A percentile compares a stretch with the other conserved stretches of the same genome.
Conservation (phyloP, 352 stramenopile genomes). For the Hyaloperonospora brassicae region DNA sequence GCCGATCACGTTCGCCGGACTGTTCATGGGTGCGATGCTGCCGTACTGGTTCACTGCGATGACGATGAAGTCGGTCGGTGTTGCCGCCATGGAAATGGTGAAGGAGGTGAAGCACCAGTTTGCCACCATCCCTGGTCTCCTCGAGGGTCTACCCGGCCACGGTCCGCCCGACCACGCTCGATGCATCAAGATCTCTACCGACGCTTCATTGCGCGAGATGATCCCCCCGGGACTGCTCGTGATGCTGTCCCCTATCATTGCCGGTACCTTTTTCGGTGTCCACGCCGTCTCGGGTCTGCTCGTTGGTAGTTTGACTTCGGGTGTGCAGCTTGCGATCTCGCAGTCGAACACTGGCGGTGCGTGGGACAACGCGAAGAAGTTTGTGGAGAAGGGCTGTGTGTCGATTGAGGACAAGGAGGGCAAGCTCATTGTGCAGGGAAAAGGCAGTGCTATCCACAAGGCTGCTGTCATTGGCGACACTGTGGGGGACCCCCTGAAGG, state of each 20-base stretch:
- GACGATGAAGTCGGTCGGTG: slow-evolving; percentile 99
- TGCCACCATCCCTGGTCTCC: slow-evolving; percentile 95
- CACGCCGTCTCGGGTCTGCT: slow-evolving; percentile 96
- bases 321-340: slow-evolving; percentile 97
- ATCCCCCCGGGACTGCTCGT: slow-evolving; percentile 96
- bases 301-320: slow-evolving; percentile 92
- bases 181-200: slow-evolving; percentile 99
- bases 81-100: slow-evolving; percentile 98
- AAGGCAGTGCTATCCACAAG: slow-evolving; percentile 98
- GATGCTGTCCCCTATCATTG: slow-evolving; percentile 97
- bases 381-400: slow-evolving; percentile 95
- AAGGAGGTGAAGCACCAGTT: slow-evolving; percentile 99
- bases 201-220: slow-evolving; percentile 98
- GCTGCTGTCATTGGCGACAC: slow-evolving; percentile 96
- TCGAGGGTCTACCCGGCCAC: slow-evolving; percentile 89
- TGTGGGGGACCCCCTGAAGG: slow-evolving; percentile 99
- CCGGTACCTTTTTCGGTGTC: slow-evolving; percentile 97
- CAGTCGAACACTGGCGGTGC: slow-evolving; percentile 99
- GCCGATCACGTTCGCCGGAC: slow-evolving; percentile 96
- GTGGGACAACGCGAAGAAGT: slow-evolving; percentile 99
- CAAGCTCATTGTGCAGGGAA: slow-evolving; percentile 87
- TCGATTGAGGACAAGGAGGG: slow-evolving; percentile 88
- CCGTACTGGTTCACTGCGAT: slow-evolving; percentile 99
- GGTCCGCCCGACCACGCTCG: slow-evolving; percentile 78
- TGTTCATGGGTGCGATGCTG: slow-evolving; percentile 99